These are phyloP conservation scores for Colletotrichum sp. DNA, from an alignment of 2,329 filamentous ascomycete species.

Conservation along the genomic window DNA sequence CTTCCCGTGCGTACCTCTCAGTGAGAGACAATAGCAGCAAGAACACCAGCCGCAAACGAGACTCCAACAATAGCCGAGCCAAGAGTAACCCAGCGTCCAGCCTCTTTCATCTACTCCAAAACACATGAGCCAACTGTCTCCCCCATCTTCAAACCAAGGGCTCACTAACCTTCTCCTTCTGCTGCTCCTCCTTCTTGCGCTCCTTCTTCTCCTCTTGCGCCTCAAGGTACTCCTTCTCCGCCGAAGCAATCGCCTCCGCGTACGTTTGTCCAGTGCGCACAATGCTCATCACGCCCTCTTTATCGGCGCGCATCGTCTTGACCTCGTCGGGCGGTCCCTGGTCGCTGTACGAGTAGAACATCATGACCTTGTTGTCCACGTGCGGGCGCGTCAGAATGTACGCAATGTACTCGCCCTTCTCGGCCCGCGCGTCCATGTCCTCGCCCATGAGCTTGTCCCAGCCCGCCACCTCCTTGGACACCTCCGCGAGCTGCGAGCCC, in stretches of 20 bases:
- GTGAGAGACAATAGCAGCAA: not conserved
- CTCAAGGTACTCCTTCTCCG: not conserved
- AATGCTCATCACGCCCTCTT: not conserved
- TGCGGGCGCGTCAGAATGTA: not conserved
- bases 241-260: not conserved
- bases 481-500: not conserved
- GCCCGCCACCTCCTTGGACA: not conserved
- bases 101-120: not conserved
- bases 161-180: not conserved
- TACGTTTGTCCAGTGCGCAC: not conserved
- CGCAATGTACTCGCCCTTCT: not conserved
- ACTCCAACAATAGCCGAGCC: not conserved
- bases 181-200: not conserved
- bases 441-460: not conserved
- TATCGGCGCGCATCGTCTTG: not conserved
- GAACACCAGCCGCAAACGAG: not conserved
- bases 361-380: not conserved
- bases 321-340: not conserved
- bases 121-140: accelerated
- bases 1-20: accelerated
- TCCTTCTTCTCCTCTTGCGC: not conserved
- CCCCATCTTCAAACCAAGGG: not conserved
- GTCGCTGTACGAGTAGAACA: not conserved
- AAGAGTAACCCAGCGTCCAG: not conserved
- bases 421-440: not conserved